Percentiles rank a stretch among this genome's conserved stretches.
phyloP scores from a whole-genome alignment of 495 filamentous ascomycete species.

The Hypoxylon fragiforme region DNA sequence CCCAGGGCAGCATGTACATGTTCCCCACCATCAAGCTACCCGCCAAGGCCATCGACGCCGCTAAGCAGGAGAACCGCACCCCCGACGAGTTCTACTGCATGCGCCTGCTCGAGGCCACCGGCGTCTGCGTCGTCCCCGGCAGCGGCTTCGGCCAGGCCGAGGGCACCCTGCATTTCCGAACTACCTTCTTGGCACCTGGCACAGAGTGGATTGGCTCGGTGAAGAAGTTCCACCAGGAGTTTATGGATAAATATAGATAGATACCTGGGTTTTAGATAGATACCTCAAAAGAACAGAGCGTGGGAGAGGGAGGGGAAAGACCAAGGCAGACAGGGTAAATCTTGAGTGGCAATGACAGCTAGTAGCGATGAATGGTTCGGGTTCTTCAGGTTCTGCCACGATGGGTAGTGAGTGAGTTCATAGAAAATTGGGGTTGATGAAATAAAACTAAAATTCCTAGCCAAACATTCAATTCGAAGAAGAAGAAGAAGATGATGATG shows the following conservation, averaged over 20 bases:
- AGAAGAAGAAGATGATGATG: too few relatives aligned
- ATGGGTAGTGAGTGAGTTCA: too few relatives aligned
- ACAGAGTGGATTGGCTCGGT: conserved; percentile 93
- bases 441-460: too few relatives aligned
- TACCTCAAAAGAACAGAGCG: too few relatives aligned
- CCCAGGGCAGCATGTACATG: conserved; percentile 95
- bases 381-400: too few relatives aligned
- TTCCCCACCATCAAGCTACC: conserved; percentile 91
- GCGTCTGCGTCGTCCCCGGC: conserved; percentile 93
- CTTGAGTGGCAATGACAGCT: too few relatives aligned
- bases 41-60: conserved; percentile 70
- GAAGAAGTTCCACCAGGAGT: conserved; percentile 85
- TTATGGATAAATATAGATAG: conserved; percentile 78
- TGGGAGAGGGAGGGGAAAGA: too few relatives aligned
- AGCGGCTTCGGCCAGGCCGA: conserved; percentile 93
- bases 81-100: conserved; percentile 95
- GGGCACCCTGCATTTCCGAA: conserved; percentile 89
- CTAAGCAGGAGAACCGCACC: conserved; percentile 68
- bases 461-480: too few relatives aligned
- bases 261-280: too few relatives aligned
- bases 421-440: too few relatives aligned
- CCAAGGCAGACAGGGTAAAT: too few relatives aligned
- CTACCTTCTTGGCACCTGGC: conserved; percentile 93
- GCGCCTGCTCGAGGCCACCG: conserved; percentile 86
- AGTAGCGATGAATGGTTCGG: too few relatives aligned